Conservation (phyloP, 192 early-diverging fungal genomes). For the Pilobolus umbonatus region DNA sequence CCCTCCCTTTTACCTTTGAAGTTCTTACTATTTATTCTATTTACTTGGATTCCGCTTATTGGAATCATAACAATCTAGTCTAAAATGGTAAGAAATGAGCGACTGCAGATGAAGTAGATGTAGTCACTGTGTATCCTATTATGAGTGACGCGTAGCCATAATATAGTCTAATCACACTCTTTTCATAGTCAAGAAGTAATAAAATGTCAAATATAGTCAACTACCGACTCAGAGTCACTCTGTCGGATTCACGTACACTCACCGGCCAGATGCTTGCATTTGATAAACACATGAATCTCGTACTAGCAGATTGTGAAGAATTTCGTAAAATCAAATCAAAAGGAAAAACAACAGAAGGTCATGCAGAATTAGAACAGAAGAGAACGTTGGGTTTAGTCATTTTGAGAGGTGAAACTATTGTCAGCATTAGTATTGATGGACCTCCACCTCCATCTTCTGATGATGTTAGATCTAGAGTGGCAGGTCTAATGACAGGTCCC, state of each 20-base stretch:
- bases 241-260: slow-evolving; percentile 86
- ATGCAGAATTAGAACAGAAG: slow-evolving; percentile 75
- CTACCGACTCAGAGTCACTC: slow-evolving; percentile 87
- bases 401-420: slow-evolving; percentile 88
- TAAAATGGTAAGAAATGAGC: too few species aligned
- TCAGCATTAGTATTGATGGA: slow-evolving; percentile 85
- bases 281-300: slow-evolving; percentile 99
- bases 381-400: slow-evolving; percentile 91
- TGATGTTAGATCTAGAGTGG: slow-evolving; percentile 40
- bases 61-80: too few species aligned
- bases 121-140: too few species aligned
- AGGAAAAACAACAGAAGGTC: slow-evolving; percentile 44
- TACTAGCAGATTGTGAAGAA: slow-evolving; percentile 96
- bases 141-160: slow-evolving; percentile 4
- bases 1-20: too few species aligned
- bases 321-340: slow-evolving; percentile 89
- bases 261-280: slow-evolving; percentile 99
- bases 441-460: slow-evolving; percentile 72
- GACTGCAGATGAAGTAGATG: too few species aligned
- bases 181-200: slow-evolving; percentile 59
- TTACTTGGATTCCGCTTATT: too few species aligned
- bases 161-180: neutral
- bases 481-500: slow-evolving; percentile 54
- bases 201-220: slow-evolving; percentile 95
- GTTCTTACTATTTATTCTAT: too few species aligned